These are phyloP conservation scores for Solanum rostratum DNA, from an alignment of 257 asterid species.

Conservation along the genomic window DNA sequence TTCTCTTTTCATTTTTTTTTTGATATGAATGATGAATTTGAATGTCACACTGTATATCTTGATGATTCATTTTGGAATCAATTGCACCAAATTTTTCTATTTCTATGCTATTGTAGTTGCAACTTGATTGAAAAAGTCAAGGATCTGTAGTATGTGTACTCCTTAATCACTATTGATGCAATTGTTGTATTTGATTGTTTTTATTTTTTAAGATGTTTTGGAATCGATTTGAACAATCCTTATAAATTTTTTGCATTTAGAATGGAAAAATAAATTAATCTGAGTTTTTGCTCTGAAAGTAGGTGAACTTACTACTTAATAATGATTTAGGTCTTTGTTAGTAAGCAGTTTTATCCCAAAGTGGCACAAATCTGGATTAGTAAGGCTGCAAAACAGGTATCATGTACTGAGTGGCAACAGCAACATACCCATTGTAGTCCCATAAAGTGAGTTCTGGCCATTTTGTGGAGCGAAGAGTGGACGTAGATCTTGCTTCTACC, in stretches of 20 bases:
- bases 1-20: neutral
- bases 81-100: neutral
- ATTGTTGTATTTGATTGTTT: neutral
- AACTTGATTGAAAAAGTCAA: neutral
- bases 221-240: neutral
- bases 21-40: no score
- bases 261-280: neutral
- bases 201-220: neutral
- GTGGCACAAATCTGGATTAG: neutral
- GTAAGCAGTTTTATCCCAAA: neutral
- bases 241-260: neutral
- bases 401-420: neutral
- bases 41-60: no score
- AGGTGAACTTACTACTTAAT: neutral
- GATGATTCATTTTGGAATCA: neutral
- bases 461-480: neutral
- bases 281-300: neutral
- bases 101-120: neutral
- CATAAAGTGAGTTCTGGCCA: neutral
- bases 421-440: neutral
- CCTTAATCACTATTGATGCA: neutral
- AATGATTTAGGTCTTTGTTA: neutral
- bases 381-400: neutral
- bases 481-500: neutral
- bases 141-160: neutral